Base-by-base conservation (phyloP, 75 land plant genomes). In the Sequoiadendron giganteum region DNA sequence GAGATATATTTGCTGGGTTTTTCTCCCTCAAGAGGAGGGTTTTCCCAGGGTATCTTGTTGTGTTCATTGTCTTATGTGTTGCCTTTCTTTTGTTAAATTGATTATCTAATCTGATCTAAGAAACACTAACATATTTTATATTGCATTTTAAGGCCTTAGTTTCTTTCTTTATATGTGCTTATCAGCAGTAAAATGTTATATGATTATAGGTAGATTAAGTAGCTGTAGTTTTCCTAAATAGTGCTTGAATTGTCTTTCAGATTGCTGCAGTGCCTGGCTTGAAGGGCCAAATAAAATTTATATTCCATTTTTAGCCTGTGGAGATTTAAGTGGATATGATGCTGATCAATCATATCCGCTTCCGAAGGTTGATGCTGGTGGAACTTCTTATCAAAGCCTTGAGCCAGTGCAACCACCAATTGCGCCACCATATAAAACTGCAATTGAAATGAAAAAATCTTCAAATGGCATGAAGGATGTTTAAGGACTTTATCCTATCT, bases 391-490 rank as follows among this genome's bases (percentile, higher is more conserved):
- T 87, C 91, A 86, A 85, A 93, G 95, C 90, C 89, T 98, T 77
- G 99, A 95, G 73, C 99, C 99, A 43, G 93, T 98, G 39, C 99
- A 98, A 91, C 99, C 99, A 21, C 99, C 99, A 15, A 97, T 98
- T 90, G 99, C 99, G 58, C 99, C 99, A 42, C 97, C 99, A 72
- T 98, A 98, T 85, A 96, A 95, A 87, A 97, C 95, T 84, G 99
- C 99, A 36, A 89, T 97, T 28, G 99, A 95, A 87, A 84, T 97
- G 68, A 95, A 94, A 88, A 97, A 97, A 90, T 68, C 94, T 32
- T 90, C 85, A 58, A 91, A 91, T 86, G 94, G 90, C 9, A 78
- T 45, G 30, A 87, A 72, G 86, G 93, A 91, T 21, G 87, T 89
- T 34, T 89, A 91, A 39, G 25, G 65, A 56, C 68, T 45, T 72